Conservation (phyloP, 495 filamentous ascomycete species). For the Daldinia grandis region DNA sequence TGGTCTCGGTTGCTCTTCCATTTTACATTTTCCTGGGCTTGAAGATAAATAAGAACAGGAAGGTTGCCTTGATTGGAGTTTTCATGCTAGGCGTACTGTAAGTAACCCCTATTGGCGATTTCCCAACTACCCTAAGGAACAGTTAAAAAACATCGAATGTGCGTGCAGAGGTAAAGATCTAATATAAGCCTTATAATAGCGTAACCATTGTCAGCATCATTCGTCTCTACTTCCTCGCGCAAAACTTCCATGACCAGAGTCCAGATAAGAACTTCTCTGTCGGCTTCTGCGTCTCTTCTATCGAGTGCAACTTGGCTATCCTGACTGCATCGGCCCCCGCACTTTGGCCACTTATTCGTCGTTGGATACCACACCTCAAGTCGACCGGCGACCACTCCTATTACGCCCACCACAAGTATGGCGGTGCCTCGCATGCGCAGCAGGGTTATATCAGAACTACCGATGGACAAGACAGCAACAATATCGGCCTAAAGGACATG, state of each 20-base stretch:
- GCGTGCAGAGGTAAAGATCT: not conserved
- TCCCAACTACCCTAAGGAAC: not conserved
- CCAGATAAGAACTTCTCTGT: constrained; percentile 42
- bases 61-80: constrained; percentile 58
- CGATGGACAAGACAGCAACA: constrained; percentile 9
- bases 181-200: constrained; percentile 35
- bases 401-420: constrained; percentile 28
- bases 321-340: constrained; percentile 48
- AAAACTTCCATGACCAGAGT: constrained; percentile 33
- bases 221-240: constrained; percentile 37
- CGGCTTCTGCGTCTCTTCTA: constrained; percentile 50
- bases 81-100: constrained; percentile 56
- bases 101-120: constrained; percentile 28
- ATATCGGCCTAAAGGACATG: constrained; percentile 35
- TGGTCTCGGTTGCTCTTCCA: constrained; percentile 57
- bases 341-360: constrained; percentile 36
- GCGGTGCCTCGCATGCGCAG: constrained; percentile 20
- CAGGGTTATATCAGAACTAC: constrained; percentile 35
- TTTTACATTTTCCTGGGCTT: constrained; percentile 58
- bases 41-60: constrained; percentile 55
- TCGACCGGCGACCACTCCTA: constrained; percentile 22
- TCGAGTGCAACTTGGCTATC: constrained; percentile 57
- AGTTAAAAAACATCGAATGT: not conserved
- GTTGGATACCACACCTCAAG: constrained; percentile 32
- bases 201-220: constrained; percentile 52